Conservation (phyloP, 352 stramenopile species). For the Blastocystis sp. region DNA sequence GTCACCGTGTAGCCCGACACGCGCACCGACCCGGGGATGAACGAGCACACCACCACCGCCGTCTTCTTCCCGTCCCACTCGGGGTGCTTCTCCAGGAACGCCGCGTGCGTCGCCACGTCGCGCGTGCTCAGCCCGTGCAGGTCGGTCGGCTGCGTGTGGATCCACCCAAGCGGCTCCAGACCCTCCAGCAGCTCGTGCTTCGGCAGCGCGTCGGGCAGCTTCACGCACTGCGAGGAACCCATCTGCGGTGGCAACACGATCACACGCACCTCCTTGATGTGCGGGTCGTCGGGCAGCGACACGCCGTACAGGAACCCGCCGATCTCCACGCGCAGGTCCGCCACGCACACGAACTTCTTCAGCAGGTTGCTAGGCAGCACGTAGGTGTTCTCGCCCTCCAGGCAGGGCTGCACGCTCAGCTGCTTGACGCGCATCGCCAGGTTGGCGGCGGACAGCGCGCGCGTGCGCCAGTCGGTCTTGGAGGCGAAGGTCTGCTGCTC, state of each 20-base stretch:
- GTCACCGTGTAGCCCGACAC: conserved; percentile 98
- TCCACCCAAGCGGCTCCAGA: conserved; percentile 95
- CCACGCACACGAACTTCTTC: conserved; percentile 97
- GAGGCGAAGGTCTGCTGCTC: conserved; percentile 98
- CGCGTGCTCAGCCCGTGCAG: conserved; percentile 87
- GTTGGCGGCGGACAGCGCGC: conserved; percentile 96
- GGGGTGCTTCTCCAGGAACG: conserved; percentile 93
- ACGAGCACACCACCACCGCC: conserved; percentile 94
- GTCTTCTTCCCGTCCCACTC: conserved; percentile 93
- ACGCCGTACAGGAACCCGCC: conserved; percentile 97
- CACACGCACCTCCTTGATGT: conserved; percentile 97
- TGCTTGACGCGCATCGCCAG: conserved; percentile 97
- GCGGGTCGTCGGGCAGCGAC: conserved; percentile 92
- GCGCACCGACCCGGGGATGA: conserved; percentile 97
- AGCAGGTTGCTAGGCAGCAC: conserved; percentile 99
- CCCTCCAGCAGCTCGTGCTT: conserved; percentile 89
- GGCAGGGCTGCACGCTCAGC: conserved; percentile 92
- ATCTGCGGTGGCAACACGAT: conserved; percentile 98
- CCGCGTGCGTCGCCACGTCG: conserved; percentile 77
- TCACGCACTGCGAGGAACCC: conserved; percentile 93
- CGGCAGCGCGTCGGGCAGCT: conserved; percentile 90
- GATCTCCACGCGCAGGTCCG: conserved; percentile 94
- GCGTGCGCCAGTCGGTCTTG: conserved; percentile 97
- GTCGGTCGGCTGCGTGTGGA: conserved; percentile 98
- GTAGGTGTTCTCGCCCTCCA: conserved; percentile 86